A percentile compares a stretch with the other conserved stretches of the same genome.
These are phyloP conservation scores for Aspergillus brunneoviolaceus DNA, from an alignment of 2,329 filamentous ascomycete genomes.

Conservation along the genomic window DNA sequence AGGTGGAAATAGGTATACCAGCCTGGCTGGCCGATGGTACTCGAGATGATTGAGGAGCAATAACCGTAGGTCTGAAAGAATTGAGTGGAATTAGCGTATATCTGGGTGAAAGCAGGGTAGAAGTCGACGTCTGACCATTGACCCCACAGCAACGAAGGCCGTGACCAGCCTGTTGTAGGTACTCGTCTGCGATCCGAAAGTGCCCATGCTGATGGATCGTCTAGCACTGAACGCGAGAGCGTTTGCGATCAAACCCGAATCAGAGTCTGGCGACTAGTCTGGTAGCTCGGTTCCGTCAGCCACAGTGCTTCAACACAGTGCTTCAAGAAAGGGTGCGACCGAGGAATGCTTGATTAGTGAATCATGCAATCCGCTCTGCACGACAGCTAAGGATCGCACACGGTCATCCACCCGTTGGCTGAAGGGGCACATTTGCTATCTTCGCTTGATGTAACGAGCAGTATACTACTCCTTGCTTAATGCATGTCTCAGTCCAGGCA, in stretches of 20 bases:
- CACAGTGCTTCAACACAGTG: neutral
- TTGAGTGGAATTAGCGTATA: neutral
- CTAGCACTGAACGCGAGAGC: neutral
- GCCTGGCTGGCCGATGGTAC: constrained; percentile 54
- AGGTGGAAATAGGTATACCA: constrained; percentile 54
- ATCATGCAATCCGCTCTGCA: neutral
- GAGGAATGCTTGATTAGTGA: neutral
- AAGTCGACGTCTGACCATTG: constrained; percentile 30
- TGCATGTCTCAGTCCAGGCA: neutral
- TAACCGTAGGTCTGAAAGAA: constrained; percentile 51
- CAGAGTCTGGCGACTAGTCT: neutral
- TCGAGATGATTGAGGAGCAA: constrained; percentile 51
- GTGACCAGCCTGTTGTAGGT: constrained; percentile 41
- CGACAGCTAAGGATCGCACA: neutral
- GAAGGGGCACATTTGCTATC: neutral
- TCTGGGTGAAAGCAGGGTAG: neutral
- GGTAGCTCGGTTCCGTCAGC: neutral
- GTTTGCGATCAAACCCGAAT: neutral
- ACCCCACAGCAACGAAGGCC: constrained; percentile 41
- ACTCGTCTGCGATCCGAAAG: constrained; percentile 38
- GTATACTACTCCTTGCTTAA: neutral
- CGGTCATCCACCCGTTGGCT: neutral
- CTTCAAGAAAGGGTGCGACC: neutral
- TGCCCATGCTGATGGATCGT: constrained; percentile 24
- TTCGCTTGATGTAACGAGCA: neutral